phyloP scores from a whole-genome alignment of 148 eudicot species.

The Rhododendron ferrugineum region DNA sequence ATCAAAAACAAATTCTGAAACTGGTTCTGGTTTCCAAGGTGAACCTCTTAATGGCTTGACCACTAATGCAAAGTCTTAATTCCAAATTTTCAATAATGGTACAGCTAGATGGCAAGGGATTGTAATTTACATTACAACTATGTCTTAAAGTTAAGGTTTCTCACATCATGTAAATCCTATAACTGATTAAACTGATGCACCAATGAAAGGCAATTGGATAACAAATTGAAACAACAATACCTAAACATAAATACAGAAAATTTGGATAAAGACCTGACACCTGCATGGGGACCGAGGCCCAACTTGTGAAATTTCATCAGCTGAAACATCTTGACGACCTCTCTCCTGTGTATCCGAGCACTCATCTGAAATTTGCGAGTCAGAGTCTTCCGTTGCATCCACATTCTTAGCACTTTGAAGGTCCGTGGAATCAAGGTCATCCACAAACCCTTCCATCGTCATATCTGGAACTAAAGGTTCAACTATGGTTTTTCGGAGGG shows the following conservation, averaged over 20 bases:
- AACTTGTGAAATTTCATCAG: conserved; percentile 82
- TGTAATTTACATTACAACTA: neutral
- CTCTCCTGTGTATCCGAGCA: conserved; percentile 90
- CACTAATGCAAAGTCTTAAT: neutral
- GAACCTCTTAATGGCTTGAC: neutral
- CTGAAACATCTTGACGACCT: conserved; percentile 58
- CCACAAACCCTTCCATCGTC: conserved; percentile 75
- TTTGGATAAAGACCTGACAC: conserved; percentile 61
- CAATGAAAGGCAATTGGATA: neutral
- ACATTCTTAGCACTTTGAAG: conserved; percentile 15
- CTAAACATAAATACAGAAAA: neutral
- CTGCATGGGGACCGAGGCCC: conserved; percentile 89
- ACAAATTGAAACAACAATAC: neutral
- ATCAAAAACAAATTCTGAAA: neutral
- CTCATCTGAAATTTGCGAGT: conserved; percentile 44
- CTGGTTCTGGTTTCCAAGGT: neutral
- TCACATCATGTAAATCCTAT: neutral
- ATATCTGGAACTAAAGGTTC: conserved; percentile 56
- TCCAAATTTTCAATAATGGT: neutral
- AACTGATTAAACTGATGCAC: neutral
- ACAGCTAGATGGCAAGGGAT: neutral
- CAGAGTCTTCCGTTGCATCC: conserved; percentile 24
- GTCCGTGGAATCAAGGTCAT: conserved; percentile 42
- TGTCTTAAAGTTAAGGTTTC: neutral
- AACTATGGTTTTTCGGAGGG: conserved; percentile 46